Conservation (phyloP, 139 green algal genomes). For the Spirogloea muscicola region DNA sequence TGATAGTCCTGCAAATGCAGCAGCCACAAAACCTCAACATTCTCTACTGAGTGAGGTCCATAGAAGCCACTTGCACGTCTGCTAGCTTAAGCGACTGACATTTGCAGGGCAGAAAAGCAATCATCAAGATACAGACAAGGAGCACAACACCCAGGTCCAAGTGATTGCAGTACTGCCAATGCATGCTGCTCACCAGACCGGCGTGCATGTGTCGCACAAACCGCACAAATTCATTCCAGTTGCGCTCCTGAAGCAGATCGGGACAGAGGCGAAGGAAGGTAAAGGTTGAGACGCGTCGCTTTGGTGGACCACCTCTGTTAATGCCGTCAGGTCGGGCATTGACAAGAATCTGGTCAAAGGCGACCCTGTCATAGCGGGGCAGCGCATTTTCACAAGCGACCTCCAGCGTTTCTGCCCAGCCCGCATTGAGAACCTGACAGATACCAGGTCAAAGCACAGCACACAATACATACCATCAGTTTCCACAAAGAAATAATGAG, state of each 20-base stretch:
- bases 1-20: slow-evolving; percentile 26
- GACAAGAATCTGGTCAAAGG: slow-evolving; percentile 57
- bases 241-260: slow-evolving; percentile 30
- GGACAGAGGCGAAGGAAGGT: slow-evolving; percentile 47
- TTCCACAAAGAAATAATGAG: no score
- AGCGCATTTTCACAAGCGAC: slow-evolving; percentile 92
- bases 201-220: slow-evolving; percentile 46
- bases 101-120: no score
- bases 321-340: slow-evolving; percentile 90
- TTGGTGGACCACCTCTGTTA: slow-evolving; percentile 59
- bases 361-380: slow-evolving; percentile 73
- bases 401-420: slow-evolving; percentile 65
- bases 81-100: no score
- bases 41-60: no score
- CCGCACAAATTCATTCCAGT: slow-evolving; percentile 47
- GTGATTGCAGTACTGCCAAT: no score
- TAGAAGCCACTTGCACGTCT: no score
- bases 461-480: no score
- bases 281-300: slow-evolving; percentile 33
- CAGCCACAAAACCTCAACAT: no score
- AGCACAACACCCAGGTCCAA: no score
- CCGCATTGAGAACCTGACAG: slow-evolving; percentile 63
- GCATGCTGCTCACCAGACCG: slow-evolving; percentile 14
- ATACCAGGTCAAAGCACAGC: no score
- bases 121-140: no score